Conservation (phyloP, 2,329 filamentous ascomycete species). For the Trichophyton simii region DNA sequence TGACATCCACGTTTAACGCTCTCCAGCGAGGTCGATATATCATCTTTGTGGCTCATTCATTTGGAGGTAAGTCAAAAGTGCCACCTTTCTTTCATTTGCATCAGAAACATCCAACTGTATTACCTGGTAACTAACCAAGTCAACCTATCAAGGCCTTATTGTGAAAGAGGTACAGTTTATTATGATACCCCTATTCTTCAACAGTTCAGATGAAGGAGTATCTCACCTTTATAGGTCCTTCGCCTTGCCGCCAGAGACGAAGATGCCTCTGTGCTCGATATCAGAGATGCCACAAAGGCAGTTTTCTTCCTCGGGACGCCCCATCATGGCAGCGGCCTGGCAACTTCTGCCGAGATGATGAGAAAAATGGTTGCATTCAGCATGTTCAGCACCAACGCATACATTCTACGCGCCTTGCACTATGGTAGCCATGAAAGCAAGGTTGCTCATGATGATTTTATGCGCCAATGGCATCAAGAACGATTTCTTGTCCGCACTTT, state of each 20-base stretch:
- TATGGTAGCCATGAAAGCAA: neutral
- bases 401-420: neutral
- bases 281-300: neutral
- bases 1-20: too few species aligned
- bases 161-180: neutral
- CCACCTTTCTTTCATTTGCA: too few species aligned
- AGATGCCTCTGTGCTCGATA: neutral
- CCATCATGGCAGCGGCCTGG: neutral
- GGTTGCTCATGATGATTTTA: neutral
- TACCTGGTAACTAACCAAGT: neutral
- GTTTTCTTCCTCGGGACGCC: neutral
- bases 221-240: neutral
- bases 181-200: neutral
- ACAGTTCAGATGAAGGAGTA: too few species aligned
- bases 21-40: neutral
- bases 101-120: too few species aligned
- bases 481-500: neutral
- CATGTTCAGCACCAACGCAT: neutral
- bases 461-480: neutral
- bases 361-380: neutral
- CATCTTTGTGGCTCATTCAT: neutral
- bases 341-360: neutral
- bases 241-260: neutral
- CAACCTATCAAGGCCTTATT: neutral
- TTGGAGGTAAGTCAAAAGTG: neutral